Evolutionary conservation across 768 basidiomycete species (phyloP), one percentile per base, ranked within the genome.

Genomic region (Collybia sordida): DNA sequence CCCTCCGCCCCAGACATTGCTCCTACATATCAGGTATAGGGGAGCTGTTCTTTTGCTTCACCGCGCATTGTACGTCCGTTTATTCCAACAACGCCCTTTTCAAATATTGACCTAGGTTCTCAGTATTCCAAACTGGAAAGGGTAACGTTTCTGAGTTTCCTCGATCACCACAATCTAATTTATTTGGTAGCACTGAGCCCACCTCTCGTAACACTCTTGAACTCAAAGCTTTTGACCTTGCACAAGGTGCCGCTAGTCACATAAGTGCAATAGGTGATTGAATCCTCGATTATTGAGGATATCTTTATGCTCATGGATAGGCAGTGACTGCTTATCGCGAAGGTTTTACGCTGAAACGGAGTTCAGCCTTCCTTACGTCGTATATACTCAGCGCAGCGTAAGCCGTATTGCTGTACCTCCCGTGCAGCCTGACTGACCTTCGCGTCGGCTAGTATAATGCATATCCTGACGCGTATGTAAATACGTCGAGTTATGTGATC

Each of bases 21-120:
- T 81, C 40, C 68, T 91, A 36, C 86, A 92, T 56, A 74, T 88
- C 49, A 76, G 87, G 54, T 91, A 92, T 62, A 88, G 87, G 81
- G 82, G 80, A 6, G 76, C 86, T 15, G 83, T 91, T 4, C 71
- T 92, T 11, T 70, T 92, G 31, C 72, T 91, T 34, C 80, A 91
- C 64, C 78, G 90, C 45, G 88, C 86, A 14, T 92, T 90, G 89
- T 90, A 65, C 75, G 89, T 77, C 21, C 14, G 15, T 37, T 42
- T 31, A 31, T 53, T 8, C 21, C 49, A 40, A 14, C n/a, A 6
- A 39, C 40, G 40, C 38, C 3, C 21, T 46, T 17, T 31, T 14
- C 31, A 31, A 11, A 3, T 12, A 60, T 27, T 53, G 45, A 51
- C 36, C 31, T 39, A 31, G 25, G 53, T 42, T 7, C 51, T 25